Evolutionary conservation across 2,329 filamentous ascomycete genomes (phyloP).

Genomic region (Fusarium tanahbumbuense): DNA sequence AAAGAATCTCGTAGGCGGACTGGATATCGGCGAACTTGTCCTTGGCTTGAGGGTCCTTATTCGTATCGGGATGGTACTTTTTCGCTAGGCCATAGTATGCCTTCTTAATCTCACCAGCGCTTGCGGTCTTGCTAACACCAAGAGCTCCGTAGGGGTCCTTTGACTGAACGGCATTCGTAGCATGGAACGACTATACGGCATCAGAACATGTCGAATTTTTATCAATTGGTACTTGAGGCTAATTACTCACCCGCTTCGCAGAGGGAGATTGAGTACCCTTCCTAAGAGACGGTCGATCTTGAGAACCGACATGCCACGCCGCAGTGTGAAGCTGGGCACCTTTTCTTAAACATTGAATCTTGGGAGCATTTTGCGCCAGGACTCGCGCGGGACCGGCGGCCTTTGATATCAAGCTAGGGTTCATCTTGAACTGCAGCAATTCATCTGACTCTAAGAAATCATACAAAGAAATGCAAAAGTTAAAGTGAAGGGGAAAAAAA

Average conservation of each 20-base stretch:
- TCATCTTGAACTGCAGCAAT: slow-evolving; percentile 55
- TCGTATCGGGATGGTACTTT: slow-evolving; percentile 97
- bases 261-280: slow-evolving; percentile 33
- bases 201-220: slow-evolving; percentile 32
- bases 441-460: slow-evolving; percentile 45
- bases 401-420: slow-evolving; percentile 60
- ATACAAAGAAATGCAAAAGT: slow-evolving; percentile 27
- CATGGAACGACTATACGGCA: slow-evolving; percentile 66
- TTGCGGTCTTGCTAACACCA: slow-evolving; percentile 85
- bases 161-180: slow-evolving; percentile 64
- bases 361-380: slow-evolving; percentile 58
- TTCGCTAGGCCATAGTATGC: slow-evolving; percentile 98
- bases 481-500: slow-evolving; percentile 2
- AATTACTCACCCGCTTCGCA: slow-evolving; percentile 47
- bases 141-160: slow-evolving; percentile 90
- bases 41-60: slow-evolving; percentile 93
- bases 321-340: slow-evolving; percentile 51
- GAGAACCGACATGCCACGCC: slow-evolving; percentile 38
- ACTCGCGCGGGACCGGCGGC: slow-evolving; percentile 59
- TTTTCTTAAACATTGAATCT: slow-evolving; percentile 56
- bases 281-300: slow-evolving; percentile 34
- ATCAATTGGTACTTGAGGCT: slow-evolving; percentile 4
- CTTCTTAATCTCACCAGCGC: slow-evolving; percentile 92
- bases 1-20: slow-evolving; percentile 91
- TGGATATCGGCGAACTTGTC: slow-evolving; percentile 96